Base-by-base conservation (phyloP, 768 basidiomycete genomes). In the Glaciozyma martinii region DNA sequence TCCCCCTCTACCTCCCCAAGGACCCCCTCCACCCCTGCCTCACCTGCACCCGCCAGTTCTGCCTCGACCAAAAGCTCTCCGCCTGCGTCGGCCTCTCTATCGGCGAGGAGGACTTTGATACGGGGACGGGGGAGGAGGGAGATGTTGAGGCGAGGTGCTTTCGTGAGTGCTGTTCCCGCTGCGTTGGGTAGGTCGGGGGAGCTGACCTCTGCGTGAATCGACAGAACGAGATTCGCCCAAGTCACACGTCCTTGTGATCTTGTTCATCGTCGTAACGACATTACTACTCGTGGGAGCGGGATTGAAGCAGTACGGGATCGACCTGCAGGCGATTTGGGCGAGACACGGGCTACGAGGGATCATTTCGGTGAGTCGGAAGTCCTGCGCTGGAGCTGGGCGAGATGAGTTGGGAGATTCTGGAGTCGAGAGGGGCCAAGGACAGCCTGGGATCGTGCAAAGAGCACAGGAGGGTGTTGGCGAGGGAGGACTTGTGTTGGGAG, bases 61-160 rank as follows among this genome's bases (percentile, higher is more conserved):
- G 79, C 61, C 66, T 79, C 18, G 78, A 79, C 54, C 79, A 79
- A 71, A 78, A 78, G 63, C 66, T 79, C 21, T 47, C 70, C 4
- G 77, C 77, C 42, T 79, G 79, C 68, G 70, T 74, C 62, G 75
- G 76, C 62, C 70, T 54, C 46, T 53, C 44, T 33, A 74, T 75
- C 2, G 77, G 75, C 15, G 76, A 77, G 46, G 70, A 78, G 54
- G 78, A 80, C 62, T 72, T 70, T 5, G 79, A 80, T 64, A 74
- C 76, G 3, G 77, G 75, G 2, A 78, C 79, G 2, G 79, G 79
- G 0, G 74, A 76, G 29, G 79, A 78, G 53, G 78, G 78, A 15
- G 79, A 80, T 63, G 77, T 80, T 16, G 76, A 78, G 71, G 78
- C 78, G 21, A 66, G 75, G 61, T 80, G 79, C 70, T 80, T 79